phyloP scores from a whole-genome alignment of 495 filamentous ascomycete genomes.

The Beverwykella pulmonaria region DNA sequence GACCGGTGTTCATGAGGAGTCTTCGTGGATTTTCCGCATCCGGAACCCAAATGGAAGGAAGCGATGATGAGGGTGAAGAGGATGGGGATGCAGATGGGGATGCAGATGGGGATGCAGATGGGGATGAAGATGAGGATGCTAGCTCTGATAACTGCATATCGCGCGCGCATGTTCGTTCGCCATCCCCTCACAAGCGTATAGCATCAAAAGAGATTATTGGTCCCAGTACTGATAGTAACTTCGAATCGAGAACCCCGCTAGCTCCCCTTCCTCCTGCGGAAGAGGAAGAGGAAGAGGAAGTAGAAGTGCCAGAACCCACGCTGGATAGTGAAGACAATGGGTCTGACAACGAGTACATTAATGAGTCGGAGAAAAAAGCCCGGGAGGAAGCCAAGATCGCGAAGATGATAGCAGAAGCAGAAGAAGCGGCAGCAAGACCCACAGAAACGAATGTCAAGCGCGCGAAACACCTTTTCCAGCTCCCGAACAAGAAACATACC shows the following conservation, averaged over 20 bases:
- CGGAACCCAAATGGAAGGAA: conserved; percentile 51
- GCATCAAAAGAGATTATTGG: neutral
- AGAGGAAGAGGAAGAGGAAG: conserved; percentile 11
- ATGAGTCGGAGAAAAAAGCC: conserved; percentile 65
- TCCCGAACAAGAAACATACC: conserved; percentile 62
- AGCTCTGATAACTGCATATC: conserved; percentile 20
- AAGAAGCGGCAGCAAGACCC: conserved; percentile 57
- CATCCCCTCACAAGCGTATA: conserved; percentile 7
- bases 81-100: conserved; percentile 25
- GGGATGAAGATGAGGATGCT: conserved; percentile 6
- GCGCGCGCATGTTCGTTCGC: conserved; percentile 2
- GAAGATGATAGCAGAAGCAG: conserved; percentile 64
- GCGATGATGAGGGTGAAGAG: conserved; percentile 31
- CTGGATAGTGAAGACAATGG: conserved; percentile 22
- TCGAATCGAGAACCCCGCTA: conserved; percentile 3
- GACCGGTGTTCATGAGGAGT: conserved; percentile 63
- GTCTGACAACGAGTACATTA: conserved; percentile 56
- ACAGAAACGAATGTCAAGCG: conserved; percentile 63
- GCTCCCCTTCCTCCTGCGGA: neutral
- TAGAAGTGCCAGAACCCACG: neutral
- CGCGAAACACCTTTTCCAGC: conserved; percentile 65
- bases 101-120: conserved; percentile 8
- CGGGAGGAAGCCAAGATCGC: conserved; percentile 68
- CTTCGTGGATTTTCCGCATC: conserved; percentile 77
- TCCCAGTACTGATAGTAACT: conserved; percentile 1